phyloP scores from a whole-genome alignment of 2,329 filamentous ascomycete species.

The Calonectria honghensis region DNA sequence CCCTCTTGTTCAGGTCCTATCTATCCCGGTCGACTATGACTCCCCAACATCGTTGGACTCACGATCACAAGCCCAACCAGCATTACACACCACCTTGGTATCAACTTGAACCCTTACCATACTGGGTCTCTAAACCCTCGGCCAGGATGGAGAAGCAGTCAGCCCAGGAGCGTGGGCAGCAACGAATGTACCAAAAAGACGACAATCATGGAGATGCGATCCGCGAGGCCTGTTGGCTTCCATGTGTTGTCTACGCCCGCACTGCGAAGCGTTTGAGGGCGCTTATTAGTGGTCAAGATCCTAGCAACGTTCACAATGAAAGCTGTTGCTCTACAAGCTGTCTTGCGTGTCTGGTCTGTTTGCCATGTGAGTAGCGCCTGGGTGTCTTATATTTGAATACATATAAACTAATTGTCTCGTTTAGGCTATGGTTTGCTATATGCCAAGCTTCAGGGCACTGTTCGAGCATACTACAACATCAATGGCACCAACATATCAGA shows the following conservation, averaged over 20 bases:
- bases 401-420: slow-evolving; percentile 1
- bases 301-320: slow-evolving; percentile 39
- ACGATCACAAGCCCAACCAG: slow-evolving; percentile 37
- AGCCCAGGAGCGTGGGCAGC: slow-evolving; percentile 26
- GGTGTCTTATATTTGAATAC: slow-evolving; percentile 49
- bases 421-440: slow-evolving; percentile 58
- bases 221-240: slow-evolving; percentile 45
- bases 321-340: slow-evolving; percentile 52
- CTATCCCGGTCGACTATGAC: slow-evolving; percentile 49
- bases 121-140: slow-evolving; percentile 39
- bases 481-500: slow-evolving; percentile 52
- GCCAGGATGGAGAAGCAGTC: slow-evolving; percentile 49
- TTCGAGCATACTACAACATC: slow-evolving; percentile 60
- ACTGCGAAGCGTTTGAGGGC: slow-evolving; percentile 50
- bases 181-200: slow-evolving; percentile 46
- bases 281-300: slow-evolving; percentile 49
- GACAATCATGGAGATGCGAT: slow-evolving; percentile 33
- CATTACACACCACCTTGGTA: slow-evolving; percentile 46
- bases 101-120: slow-evolving; percentile 28
- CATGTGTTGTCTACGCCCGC: slow-evolving; percentile 57
- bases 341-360: slow-evolving; percentile 46
- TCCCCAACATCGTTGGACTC: slow-evolving; percentile 49
- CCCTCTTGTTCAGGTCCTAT: slow-evolving; percentile 11
- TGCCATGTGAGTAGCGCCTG: slow-evolving; percentile 53
- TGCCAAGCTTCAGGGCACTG: slow-evolving; percentile 54